A percentile compares a stretch with the other conserved stretches of the same genome.
phyloP scores from a whole-genome alignment of 768 basidiomycete species.

The Boletus edulis region DNA sequence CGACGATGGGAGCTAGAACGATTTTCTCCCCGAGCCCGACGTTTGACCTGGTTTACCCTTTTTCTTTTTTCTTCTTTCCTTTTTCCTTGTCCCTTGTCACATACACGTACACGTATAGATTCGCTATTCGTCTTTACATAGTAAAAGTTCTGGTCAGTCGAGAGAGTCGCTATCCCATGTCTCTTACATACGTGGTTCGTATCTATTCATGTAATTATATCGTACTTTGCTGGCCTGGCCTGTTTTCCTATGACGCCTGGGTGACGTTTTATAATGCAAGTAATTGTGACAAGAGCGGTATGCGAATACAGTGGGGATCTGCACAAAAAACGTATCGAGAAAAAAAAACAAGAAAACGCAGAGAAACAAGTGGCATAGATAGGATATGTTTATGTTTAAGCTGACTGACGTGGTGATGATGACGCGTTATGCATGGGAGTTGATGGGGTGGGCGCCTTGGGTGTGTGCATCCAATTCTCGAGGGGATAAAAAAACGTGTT shows the following conservation, averaged over 20 bases:
- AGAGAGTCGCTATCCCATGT: conserved; percentile 10
- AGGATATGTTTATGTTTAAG: neutral
- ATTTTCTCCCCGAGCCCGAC: too few species aligned
- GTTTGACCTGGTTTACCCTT: too few species aligned
- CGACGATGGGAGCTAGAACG: conserved; percentile 45
- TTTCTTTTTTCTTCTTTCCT: too few species aligned
- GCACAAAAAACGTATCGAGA: neutral
- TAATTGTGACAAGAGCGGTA: conserved; percentile 3
- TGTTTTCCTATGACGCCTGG: too few species aligned
- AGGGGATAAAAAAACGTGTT: neutral
- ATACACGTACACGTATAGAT: neutral
- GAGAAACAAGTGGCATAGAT: neutral
- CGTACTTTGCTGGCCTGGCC: too few species aligned
- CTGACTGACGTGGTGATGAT: too few species aligned
- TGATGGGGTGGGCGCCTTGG: too few species aligned
- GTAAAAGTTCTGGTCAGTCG: neutral
- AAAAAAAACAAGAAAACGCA: too few species aligned
- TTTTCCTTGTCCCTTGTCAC: neutral
- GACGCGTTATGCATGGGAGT: too few species aligned
- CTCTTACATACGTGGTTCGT: neutral
- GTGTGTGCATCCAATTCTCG: too few species aligned
- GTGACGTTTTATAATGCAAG: neutral
- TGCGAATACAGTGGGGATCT: conserved; percentile 15
- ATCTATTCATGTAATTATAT: conserved; percentile 32
- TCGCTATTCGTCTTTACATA: neutral